Percentiles rank a stretch among this genome's conserved stretches.
Evolutionary conservation across 257 asterid species (phyloP).

Genomic region (Gentiana macrophylla): DNA sequence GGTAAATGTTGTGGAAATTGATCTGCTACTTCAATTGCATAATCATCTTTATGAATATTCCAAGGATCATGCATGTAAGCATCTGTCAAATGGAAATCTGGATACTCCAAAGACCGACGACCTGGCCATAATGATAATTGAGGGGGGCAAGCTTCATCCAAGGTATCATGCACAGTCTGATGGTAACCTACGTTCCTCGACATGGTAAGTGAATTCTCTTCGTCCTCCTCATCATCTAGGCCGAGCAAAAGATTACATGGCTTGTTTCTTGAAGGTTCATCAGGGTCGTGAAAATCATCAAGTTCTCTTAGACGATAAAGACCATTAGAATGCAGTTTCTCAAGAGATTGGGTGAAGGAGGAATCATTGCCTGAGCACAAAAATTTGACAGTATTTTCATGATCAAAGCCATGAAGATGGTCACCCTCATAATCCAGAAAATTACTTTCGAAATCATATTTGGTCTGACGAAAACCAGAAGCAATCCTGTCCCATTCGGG

Average conservation of each 20-base stretch:
- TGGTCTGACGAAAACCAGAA: conserved; percentile 18
- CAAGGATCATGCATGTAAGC: conserved; percentile 15
- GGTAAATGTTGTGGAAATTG: conserved; percentile 26
- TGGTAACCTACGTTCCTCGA: conserved; percentile 23
- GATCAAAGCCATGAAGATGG: conserved; percentile 16
- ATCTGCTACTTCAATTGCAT: conserved; percentile 18
- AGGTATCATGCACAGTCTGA: conserved; percentile 16
- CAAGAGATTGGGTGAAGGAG: conserved; percentile 21
- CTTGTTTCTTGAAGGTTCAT: conserved; percentile 24
- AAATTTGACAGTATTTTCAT: conserved; percentile 8
- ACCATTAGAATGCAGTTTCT: conserved; percentile 18
- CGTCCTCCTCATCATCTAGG: conserved; percentile 24
- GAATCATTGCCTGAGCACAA: conserved; percentile 22
- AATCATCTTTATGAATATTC: conserved; percentile 22
- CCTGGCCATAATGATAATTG: conserved; percentile 21
- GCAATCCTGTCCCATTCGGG: conserved; percentile 19
- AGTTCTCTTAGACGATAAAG: conserved; percentile 23
- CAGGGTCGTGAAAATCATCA: conserved; percentile 22
- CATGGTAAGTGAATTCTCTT: conserved; percentile 15
- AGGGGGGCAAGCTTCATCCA: conserved; percentile 15
- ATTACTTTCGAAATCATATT: conserved; percentile 15
- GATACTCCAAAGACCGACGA: conserved; percentile 14
- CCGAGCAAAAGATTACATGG: conserved; percentile 28
- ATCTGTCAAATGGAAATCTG: conserved; percentile 17
- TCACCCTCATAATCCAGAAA: conserved; percentile 16